Conservation (phyloP, 371 early-diverging fungal species). For the Thermomucor indicae-seudaticae region DNA sequence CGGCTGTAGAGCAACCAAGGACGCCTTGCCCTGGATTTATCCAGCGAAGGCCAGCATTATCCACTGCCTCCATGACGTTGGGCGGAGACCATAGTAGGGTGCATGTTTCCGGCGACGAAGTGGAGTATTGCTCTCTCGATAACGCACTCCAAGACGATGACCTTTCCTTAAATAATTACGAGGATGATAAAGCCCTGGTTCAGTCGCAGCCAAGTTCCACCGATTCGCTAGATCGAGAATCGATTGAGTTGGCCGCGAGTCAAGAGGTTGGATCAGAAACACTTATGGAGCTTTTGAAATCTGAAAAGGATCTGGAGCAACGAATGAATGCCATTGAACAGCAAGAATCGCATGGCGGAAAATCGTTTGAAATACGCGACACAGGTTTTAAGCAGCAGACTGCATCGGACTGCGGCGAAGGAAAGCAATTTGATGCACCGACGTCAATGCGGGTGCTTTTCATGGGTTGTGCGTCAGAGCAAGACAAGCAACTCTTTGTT, state of each 20-base stretch:
- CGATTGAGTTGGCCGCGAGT: slow-evolving; percentile 3
- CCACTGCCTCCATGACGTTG: no score
- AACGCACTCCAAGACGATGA: no score
- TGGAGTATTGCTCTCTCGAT: no score
- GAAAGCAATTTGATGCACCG: slow-evolving; percentile 15
- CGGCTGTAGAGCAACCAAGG: no score
- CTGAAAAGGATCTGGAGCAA: slow-evolving; percentile 14
- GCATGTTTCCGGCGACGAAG: no score
- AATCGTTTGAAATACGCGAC: background rate
- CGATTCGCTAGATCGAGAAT: background rate
- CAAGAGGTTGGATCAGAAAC: slow-evolving; percentile 17
- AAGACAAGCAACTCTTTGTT: slow-evolving; percentile 26
- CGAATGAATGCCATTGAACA: slow-evolving; percentile 24
- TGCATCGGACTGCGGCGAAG: background rate
- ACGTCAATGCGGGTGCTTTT: slow-evolving; percentile 31
- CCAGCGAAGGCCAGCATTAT: no score
- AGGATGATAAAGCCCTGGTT: no score
- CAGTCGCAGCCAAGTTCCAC: no score
- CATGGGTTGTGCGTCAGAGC: slow-evolving; percentile 29
- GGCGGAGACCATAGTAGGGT: no score
- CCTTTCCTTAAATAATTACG: no score
- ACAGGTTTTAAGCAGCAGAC: background rate
- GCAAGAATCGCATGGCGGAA: background rate
- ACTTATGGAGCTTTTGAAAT: slow-evolving; percentile 9
- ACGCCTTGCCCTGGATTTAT: no score